phyloP scores from a whole-genome alignment of 2,329 filamentous ascomycete species.

The Ophiostoma novo-ulmi region DNA sequence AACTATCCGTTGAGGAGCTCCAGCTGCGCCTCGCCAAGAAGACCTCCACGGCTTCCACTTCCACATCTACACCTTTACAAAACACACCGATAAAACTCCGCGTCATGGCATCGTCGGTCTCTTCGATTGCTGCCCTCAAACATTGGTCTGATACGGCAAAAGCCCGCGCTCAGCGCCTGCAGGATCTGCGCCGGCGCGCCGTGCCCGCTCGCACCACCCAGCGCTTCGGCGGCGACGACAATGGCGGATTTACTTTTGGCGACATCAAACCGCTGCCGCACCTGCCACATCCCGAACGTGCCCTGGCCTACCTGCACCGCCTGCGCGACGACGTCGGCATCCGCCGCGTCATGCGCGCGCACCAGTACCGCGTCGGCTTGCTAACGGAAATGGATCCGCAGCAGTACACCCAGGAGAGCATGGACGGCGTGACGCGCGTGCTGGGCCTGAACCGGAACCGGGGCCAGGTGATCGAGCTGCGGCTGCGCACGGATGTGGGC shows the following conservation, averaged over 20 bases:
- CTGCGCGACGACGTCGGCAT: slow-evolving; percentile 82
- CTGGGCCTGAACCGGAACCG: slow-evolving; percentile 81
- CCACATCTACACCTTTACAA: no score
- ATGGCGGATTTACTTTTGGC: slow-evolving; percentile 66
- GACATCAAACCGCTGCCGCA: slow-evolving; percentile 69
- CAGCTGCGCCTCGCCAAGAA: neutral
- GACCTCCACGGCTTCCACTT: neutral
- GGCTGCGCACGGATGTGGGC: slow-evolving; percentile 86
- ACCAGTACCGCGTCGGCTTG: slow-evolving; percentile 77
- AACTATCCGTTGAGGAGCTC: slow-evolving; percentile 15
- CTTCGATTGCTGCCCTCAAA: slow-evolving; percentile 30
- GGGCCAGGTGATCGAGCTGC: slow-evolving; percentile 85
- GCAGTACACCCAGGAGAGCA: slow-evolving; percentile 65
- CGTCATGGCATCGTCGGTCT: slow-evolving; percentile 32
- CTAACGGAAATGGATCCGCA: slow-evolving; percentile 95
- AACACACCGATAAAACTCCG: slow-evolving; percentile 29
- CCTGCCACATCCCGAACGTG: slow-evolving; percentile 69
- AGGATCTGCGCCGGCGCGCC: slow-evolving; percentile 19
- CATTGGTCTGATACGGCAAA: slow-evolving; percentile 26
- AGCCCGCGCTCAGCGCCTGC: slow-evolving; percentile 17
- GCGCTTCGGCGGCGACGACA: slow-evolving; percentile 48
- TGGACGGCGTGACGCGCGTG: slow-evolving; percentile 68
- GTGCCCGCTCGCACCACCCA: slow-evolving; percentile 19
- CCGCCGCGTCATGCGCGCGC: slow-evolving; percentile 72
- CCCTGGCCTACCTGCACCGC: slow-evolving; percentile 65